Conservation (phyloP, 2,329 filamentous ascomycete genomes). For the Cyphellophora europaea region DNA sequence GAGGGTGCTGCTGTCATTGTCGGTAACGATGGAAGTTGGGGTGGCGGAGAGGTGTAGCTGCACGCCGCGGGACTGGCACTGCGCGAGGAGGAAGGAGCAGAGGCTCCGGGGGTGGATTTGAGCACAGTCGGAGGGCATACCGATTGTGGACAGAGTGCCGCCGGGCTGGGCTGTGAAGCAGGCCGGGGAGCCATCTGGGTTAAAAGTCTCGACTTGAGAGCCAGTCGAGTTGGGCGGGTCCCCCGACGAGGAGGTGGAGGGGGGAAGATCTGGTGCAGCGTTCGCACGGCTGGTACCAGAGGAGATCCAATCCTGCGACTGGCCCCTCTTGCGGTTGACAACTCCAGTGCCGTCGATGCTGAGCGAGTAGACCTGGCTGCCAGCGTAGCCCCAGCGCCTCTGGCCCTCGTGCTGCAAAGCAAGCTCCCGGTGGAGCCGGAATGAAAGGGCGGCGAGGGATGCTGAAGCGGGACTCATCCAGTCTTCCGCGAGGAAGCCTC, state of each 20-base stretch:
- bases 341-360: constrained; percentile 26
- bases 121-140: constrained; percentile 50
- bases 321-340: constrained; percentile 27
- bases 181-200: constrained; percentile 33
- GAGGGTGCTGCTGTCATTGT: constrained; percentile 39
- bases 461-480: constrained; percentile 56
- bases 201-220: constrained; percentile 20
- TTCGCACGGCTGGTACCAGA: constrained; percentile 55
- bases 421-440: constrained; percentile 56
- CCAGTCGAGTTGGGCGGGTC: neutral
- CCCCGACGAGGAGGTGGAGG: too few relatives aligned
- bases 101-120: constrained; percentile 61
- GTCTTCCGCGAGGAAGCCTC: constrained; percentile 63
- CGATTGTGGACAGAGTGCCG: constrained; percentile 52
- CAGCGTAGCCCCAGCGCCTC: constrained; percentile 49
- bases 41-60: constrained; percentile 56
- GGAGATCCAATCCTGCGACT: constrained; percentile 56
- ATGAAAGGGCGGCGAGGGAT: constrained; percentile 57
- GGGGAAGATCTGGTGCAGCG: constrained; percentile 35
- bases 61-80: constrained; percentile 52
- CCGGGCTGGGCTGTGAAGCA: constrained; percentile 52
- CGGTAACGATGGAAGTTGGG: constrained; percentile 43
- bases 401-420: constrained; percentile 51
- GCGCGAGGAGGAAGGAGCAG: constrained; percentile 54
- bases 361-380: constrained; percentile 51